Conservation (phyloP, 2,329 filamentous ascomycete genomes). For the Cordyceps farinosa region DNA sequence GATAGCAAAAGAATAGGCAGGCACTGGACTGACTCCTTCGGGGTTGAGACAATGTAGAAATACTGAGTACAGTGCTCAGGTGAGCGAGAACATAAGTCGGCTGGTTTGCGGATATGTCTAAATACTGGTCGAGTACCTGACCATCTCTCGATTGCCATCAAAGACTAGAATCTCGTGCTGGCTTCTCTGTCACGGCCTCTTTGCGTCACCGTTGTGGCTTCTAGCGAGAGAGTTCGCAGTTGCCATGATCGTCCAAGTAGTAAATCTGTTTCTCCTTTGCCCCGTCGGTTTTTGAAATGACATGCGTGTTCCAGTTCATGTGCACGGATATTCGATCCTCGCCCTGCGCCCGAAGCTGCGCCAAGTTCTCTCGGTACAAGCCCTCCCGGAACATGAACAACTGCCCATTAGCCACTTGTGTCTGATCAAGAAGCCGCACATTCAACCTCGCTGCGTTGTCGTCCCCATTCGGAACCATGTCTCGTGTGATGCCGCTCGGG, state of each 20-base stretch:
- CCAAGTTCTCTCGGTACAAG: background rate
- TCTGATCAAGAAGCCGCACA: background rate
- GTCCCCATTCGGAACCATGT: background rate
- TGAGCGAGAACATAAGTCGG: no score
- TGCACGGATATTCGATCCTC: background rate
- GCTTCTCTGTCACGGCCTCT: no score
- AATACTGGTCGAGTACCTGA: no score
- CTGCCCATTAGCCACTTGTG: background rate
- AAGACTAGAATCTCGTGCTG: no score
- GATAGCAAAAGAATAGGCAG: background rate
- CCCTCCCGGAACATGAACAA: background rate
- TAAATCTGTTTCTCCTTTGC: slow-evolving; percentile 1
- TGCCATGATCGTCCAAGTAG: background rate
- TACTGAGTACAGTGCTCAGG: no score
- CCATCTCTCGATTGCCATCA: no score
- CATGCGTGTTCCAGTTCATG: background rate
- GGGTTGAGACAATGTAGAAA: no score
- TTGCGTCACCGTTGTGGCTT: no score
- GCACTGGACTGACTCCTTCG: no score
- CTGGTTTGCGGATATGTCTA: no score
- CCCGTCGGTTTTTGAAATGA: background rate
- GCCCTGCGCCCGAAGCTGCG: background rate
- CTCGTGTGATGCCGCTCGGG: background rate
- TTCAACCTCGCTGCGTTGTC: background rate
- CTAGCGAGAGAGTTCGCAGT: background rate